Base-by-base conservation (phyloP, 805 yeast genomes). In the Ogataea chonburiensis region DNA sequence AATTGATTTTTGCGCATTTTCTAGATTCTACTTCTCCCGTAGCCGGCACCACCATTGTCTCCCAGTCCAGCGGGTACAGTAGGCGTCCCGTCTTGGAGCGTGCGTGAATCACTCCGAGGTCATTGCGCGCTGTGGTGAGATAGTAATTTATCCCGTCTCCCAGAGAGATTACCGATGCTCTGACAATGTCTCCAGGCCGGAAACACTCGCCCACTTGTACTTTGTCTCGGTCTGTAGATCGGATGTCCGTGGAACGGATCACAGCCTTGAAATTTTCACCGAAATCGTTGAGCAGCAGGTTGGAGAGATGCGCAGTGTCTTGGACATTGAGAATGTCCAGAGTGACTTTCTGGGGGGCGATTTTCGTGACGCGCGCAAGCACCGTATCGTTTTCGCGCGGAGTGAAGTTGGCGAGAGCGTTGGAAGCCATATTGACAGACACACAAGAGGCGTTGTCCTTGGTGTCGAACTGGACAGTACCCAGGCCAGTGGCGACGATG, bases 111-210 rank as follows among this genome's bases (percentile, higher is more conserved):
- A 93, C 98, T 3, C 99, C 99, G 24, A 91, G 66, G 53, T 91
- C 96, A 58, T 91, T 87, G 45, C 81, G 70, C 3, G 96, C 94
- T 0, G 98, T 93, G 5, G 87, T 75, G 45, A 93, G 66, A 58
- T 89, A 93, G 56, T 89, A 93, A 57, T 86, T 86, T 13, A 83
- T 71, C 7, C 98, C 98, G 61, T 93, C 98, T 37, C 99, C 99
- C 21, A 93, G 65, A 0, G 96, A 86, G n/a, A 75, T 66, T 7
- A 89, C 81, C 47, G 72, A 67, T 0, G 96, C 96, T 43, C 95
- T 71, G 3, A 93, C 85, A 34, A 93, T 76, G 60, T 93, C 99
- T 11, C 97, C 97, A 0, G 98, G 98, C 49, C 75, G 75, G 63
- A 81, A 93, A 55, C 88, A 72, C 13, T 86, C 86, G 39, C 77